Evolutionary conservation across 139 green algal species (phyloP).

Genomic region (Zygnema cylindricum): DNA sequence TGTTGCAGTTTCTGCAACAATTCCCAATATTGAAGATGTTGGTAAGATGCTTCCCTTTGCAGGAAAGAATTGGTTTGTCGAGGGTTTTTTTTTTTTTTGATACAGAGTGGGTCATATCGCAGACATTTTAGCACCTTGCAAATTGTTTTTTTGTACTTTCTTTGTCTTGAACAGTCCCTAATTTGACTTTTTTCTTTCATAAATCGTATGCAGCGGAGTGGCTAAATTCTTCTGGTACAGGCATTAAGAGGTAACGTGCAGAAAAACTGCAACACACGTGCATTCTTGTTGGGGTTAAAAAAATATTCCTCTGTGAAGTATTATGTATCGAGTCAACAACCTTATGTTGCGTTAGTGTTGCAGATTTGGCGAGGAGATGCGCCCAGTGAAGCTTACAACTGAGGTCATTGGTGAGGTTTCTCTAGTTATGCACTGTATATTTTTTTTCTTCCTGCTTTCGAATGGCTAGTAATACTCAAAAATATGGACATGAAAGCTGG

Average conservation of each 20-base stretch:
- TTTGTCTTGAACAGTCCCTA: background rate
- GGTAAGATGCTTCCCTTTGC: constrained; percentile 52
- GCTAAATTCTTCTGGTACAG: constrained; percentile 21
- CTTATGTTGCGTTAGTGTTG: no score
- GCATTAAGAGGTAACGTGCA: constrained; percentile 24
- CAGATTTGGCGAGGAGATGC: constrained; percentile 86
- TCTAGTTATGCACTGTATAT: no score
- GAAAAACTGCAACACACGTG: background rate
- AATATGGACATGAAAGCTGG: no score
- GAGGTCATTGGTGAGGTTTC: constrained; percentile 74
- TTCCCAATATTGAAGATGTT: constrained; percentile 85
- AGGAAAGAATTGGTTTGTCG: no score
- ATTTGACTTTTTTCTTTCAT: background rate
- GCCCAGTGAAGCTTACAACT: constrained; percentile 83
- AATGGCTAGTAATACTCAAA: no score
- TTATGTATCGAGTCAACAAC: no score
- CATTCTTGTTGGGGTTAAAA: no score
- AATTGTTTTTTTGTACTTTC: background rate
- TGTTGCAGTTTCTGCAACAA: constrained; percentile 87
- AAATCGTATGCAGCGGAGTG: constrained; percentile 34
- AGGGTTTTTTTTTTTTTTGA: no score
- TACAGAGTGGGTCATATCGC: background rate
- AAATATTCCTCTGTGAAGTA: no score
- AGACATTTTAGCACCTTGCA: constrained; percentile 1
- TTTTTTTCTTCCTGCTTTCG: constrained; percentile 68